Conservation (phyloP, 139 green algal genomes). For the Yamagishiella unicocca region DNA sequence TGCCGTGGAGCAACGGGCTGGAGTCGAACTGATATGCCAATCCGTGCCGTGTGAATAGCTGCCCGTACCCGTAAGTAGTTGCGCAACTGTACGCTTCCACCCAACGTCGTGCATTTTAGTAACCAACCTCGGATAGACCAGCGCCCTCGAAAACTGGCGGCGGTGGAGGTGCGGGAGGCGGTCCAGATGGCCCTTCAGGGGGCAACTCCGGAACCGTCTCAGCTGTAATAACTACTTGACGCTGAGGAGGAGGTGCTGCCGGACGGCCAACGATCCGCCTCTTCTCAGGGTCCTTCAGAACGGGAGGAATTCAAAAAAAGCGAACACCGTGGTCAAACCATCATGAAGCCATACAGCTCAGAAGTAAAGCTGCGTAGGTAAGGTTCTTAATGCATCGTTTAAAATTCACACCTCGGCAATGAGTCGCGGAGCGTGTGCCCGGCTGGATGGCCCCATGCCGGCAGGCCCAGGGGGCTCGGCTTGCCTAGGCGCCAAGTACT, state of each 20-base stretch:
- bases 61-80: too few species aligned
- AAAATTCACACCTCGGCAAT: not conserved
- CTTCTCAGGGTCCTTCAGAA: constrained; percentile 32
- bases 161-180: not conserved
- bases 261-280: constrained; percentile 1
- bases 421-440: not conserved
- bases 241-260: not conserved
- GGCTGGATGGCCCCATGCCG: too few species aligned
- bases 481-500: too few species aligned
- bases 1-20: too few species aligned
- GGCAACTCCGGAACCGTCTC: not conserved
- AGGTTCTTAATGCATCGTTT: not conserved
- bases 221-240: too few species aligned
- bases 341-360: not conserved
- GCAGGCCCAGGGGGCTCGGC: too few species aligned
- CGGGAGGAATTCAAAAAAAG: not conserved
- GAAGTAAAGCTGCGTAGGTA: not conserved
- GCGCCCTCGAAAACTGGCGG: constrained; percentile 32
- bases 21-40: too few species aligned
- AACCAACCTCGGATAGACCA: constrained; percentile 28
- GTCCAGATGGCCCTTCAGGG: not conserved
- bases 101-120: too few species aligned
- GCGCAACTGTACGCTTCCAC: too few species aligned
- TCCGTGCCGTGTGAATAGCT: too few species aligned
- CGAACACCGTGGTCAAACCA: not conserved